Evolutionary conservation across 352 stramenopile species (phyloP).

Genomic region (Phytopythium mirpurense): DNA sequence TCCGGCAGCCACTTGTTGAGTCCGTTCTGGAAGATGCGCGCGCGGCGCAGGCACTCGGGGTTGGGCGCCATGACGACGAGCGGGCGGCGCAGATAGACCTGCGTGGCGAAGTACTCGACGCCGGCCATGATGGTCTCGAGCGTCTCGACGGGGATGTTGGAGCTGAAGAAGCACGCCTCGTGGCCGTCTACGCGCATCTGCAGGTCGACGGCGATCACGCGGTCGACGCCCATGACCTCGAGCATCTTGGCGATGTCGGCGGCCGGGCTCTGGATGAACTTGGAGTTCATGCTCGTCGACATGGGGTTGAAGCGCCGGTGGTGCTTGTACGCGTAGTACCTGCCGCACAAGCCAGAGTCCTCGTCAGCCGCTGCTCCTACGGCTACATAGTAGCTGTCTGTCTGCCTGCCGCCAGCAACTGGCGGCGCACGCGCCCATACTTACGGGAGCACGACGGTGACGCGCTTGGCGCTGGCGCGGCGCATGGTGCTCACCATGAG

Average conservation of each 20-base stretch:
- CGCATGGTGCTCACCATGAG: conserved; percentile 94
- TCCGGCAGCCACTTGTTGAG: conserved; percentile 87
- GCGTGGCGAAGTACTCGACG: conserved; percentile 89
- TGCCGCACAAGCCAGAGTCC: too few relatives aligned
- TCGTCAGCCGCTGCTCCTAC: too few relatives aligned
- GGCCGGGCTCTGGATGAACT: conserved; percentile 88
- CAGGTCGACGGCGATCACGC: conserved; percentile 91
- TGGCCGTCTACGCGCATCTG: conserved; percentile 87
- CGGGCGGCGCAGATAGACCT: conserved; percentile 71
- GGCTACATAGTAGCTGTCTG: too few relatives aligned
- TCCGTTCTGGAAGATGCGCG: conserved; percentile 80
- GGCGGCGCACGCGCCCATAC: conserved; percentile 11
- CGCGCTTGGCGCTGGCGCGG: conserved; percentile 90
- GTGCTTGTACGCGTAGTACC: conserved; percentile 93
- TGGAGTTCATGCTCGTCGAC: conserved; percentile 88
- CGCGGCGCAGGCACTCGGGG: conserved; percentile 77
- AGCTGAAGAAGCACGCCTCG: conserved; percentile 91
- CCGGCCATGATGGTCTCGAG: conserved; percentile 89
- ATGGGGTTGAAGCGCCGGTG: conserved; percentile 82
- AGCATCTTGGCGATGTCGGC: conserved; percentile 91
- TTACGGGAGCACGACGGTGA: conserved; percentile 92
- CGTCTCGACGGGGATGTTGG: conserved; percentile 88
- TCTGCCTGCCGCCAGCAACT: too few relatives aligned
- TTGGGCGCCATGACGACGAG: conserved; percentile 89
- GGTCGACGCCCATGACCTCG: conserved; percentile 92